Evolutionary conservation across 176 grass and related monocot species (phyloP), one percentile per base, ranked within the genome.

Genomic region (Phyllostachys edulis): DNA sequence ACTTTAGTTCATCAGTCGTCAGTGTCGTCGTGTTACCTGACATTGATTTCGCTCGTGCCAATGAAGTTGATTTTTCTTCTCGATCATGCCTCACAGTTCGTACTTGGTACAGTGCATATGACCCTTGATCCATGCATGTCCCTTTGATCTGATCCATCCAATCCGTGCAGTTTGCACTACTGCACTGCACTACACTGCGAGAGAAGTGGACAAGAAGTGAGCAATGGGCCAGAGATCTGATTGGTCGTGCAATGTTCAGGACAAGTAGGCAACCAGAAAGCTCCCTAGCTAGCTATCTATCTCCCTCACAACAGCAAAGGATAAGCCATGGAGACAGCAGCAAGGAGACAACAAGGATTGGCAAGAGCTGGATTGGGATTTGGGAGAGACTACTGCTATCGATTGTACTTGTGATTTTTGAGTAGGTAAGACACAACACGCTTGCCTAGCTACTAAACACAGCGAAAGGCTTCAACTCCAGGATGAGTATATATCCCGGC

Each of bases 271-370:
- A 29, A 15, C 0, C 55, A 59, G 55, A 23, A 59, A 59, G 55
- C 55, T 23, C n/a, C 21, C 21, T 20, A 55, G 17, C 17, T 56
- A 7, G 54, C 55, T 23, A 23, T 4, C 47, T 21, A 36, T 69
- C 65, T 56, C 9, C 65, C 1, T 70, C 65, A 15, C 21, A 68
- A 18, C 34, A 56, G 37, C 79, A 38, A 70, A 26, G 15, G 64
- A 16, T 41, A 69, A 18, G 8, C 40, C 65, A 68, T 40, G 79
- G 34, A 69, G 79, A 57, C 49, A 39, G 20, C 45, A 39, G 63
- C 78, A 67, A 69, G 34, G 65, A 39, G 79, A 69, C 65, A 66
- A 57, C 4, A 42, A 69, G 49, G 64, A 69, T 55, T 13, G 16
- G 13, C 36, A n/a, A n/a, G 24, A 13, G 59, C 59, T 27, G 59